Percentiles rank a stretch among this genome's conserved stretches.
phyloP scores from a whole-genome alignment of 2,329 filamentous ascomycete species.

The Aspergillus sp. region DNA sequence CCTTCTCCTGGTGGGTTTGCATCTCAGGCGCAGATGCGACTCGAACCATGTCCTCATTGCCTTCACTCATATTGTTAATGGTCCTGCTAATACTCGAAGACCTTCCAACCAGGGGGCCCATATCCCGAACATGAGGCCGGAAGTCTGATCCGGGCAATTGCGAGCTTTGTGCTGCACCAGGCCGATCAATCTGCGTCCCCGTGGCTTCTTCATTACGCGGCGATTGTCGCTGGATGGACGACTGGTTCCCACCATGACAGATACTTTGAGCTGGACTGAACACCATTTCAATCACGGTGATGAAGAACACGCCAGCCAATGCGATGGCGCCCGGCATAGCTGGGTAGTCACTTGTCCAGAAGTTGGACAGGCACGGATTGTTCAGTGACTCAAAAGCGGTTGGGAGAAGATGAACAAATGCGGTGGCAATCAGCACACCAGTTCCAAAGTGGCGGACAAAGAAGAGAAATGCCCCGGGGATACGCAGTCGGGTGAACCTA shows the following conservation, averaged over 20 bases:
- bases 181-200: too few species aligned
- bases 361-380: conserved; percentile 54
- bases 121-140: not conserved
- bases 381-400: conserved; percentile 56
- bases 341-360: conserved; percentile 48
- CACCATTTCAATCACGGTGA: conserved; percentile 57
- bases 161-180: too few species aligned
- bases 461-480: conserved; percentile 47
- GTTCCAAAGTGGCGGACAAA: conserved; percentile 73
- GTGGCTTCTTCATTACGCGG: too few species aligned
- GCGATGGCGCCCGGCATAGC: conserved; percentile 52
- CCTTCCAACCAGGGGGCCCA: conserved; percentile 27
- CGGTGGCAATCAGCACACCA: conserved; percentile 80
- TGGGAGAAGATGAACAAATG: conserved; percentile 74
- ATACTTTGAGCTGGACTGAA: conserved; percentile 38
- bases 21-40: conserved; percentile 23
- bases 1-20: not conserved
- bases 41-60: conserved; percentile 21
- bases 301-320: conserved; percentile 45
- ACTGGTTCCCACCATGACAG: not conserved
- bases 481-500: conserved; percentile 56
- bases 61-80: conserved; percentile 28
- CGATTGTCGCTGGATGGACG: conserved; percentile 26
- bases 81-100: conserved; percentile 30
- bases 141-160: too few species aligned